phyloP scores from a whole-genome alignment of 345 rosid species.

The Melaleuca alternifolia region DNA sequence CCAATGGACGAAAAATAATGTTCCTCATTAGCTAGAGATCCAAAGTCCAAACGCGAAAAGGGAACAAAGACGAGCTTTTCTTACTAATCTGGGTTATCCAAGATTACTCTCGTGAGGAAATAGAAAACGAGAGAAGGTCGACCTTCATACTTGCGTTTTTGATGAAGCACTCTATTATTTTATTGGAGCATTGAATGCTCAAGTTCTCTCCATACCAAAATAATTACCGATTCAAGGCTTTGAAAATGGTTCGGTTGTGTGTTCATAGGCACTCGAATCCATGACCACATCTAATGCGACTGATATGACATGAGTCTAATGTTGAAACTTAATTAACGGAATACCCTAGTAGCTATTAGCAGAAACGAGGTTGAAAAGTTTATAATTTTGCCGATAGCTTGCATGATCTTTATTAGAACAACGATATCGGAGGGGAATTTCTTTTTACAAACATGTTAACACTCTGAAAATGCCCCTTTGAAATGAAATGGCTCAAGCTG shows the following conservation, averaged over 20 bases:
- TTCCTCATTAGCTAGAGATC: background rate
- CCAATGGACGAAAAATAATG: background rate
- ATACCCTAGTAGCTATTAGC: background rate
- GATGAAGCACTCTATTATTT: background rate
- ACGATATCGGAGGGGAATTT: background rate
- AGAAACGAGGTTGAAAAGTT: background rate
- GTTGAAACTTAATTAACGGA: background rate
- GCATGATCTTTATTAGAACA: background rate
- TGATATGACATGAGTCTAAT: background rate
- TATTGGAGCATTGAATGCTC: background rate
- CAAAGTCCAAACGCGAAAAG: background rate
- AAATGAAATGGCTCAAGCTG: background rate
- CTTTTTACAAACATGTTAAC: background rate
- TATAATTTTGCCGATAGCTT: background rate
- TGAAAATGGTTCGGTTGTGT: background rate
- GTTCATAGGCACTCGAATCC: background rate
- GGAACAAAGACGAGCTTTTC: background rate
- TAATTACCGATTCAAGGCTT: background rate
- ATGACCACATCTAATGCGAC: background rate
- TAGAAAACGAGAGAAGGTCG: background rate
- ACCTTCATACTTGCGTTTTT: background rate
- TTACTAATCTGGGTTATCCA: background rate
- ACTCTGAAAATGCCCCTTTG: background rate
- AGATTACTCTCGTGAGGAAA: background rate
- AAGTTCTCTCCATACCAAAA: background rate